phyloP scores from a whole-genome alignment of 164 flowering plant genomes.

The Hamamelis virginiana region DNA sequence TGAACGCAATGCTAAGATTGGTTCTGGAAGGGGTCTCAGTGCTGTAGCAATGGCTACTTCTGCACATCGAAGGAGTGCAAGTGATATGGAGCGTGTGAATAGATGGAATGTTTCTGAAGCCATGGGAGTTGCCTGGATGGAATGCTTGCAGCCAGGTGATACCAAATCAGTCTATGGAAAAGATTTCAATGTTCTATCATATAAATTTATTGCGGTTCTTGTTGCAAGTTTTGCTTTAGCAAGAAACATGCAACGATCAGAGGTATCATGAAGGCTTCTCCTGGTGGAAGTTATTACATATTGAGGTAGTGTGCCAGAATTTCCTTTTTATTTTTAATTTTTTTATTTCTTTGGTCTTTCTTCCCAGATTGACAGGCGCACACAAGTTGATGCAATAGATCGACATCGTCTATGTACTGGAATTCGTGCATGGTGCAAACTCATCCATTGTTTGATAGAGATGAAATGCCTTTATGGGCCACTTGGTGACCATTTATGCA shows the following conservation, averaged over 20 bases:
- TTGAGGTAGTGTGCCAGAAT: not conserved
- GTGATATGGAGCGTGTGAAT: slow-evolving; percentile 83
- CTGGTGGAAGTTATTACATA: not conserved
- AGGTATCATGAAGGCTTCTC: slow-evolving; percentile 47
- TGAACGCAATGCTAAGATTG: slow-evolving; percentile 95
- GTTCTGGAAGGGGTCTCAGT: slow-evolving; percentile 99
- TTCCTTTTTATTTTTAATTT: not conserved
- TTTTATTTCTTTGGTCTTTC: slow-evolving; percentile 4
- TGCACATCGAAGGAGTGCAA: slow-evolving; percentile 75
- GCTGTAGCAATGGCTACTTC: slow-evolving; percentile 99
- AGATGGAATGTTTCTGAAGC: slow-evolving; percentile 96
- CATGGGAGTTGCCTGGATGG: slow-evolving; percentile 98
- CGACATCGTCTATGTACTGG: slow-evolving; percentile 61
- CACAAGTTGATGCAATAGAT: slow-evolving; percentile 66
- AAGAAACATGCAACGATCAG: slow-evolving; percentile 89
- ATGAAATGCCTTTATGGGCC: slow-evolving; percentile 85
- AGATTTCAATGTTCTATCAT: slow-evolving; percentile 82
- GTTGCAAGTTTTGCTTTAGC: slow-evolving; percentile 98
- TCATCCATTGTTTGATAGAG: slow-evolving; percentile 76
- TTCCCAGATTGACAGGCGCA: slow-evolving; percentile 84
- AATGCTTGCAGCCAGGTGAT: slow-evolving; percentile 90
- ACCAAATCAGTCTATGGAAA: slow-evolving; percentile 87
- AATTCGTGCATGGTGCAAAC: slow-evolving; percentile 88
- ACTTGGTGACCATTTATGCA: slow-evolving; percentile 45
- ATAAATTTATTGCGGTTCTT: slow-evolving; percentile 90